phyloP scores from a whole-genome alignment of 306 rosid species.

The Casuarina glauca region DNA sequence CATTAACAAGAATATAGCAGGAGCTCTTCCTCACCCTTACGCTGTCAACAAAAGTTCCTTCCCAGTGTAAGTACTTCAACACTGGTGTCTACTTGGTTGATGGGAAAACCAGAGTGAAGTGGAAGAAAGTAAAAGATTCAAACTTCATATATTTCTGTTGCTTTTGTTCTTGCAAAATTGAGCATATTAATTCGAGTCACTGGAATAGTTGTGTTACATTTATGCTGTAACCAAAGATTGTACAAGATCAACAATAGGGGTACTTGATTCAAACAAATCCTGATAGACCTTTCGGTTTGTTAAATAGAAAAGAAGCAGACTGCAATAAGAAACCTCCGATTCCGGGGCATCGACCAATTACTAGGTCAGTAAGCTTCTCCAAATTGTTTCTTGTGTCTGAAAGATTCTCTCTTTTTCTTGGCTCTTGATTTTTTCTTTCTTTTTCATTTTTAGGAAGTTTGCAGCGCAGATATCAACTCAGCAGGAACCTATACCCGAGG shows the following conservation, averaged over 20 bases:
- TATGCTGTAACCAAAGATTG: background rate
- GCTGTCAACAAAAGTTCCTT: constrained; percentile 36
- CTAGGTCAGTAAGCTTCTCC: constrained; percentile 27
- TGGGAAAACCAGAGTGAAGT: constrained; percentile 2
- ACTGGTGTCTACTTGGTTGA: constrained; percentile 1
- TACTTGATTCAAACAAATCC: background rate
- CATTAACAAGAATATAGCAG: constrained; percentile 33
- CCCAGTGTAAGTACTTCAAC: constrained; percentile 35
- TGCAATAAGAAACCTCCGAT: constrained; percentile 25
- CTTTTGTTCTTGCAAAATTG: background rate
- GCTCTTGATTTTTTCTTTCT: background rate
- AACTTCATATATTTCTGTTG: background rate
- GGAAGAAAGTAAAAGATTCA: background rate
- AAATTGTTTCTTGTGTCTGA: background rate
- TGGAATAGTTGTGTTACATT: background rate
- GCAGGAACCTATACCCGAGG: constrained; percentile 31
- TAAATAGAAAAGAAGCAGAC: constrained; percentile 26
- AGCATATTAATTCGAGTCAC: constrained; percentile 5
- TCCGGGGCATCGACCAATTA: constrained; percentile 38
- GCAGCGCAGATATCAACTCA: constrained; percentile 50
- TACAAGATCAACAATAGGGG: background rate
- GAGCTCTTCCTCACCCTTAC: constrained; percentile 34
- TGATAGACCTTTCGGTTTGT: background rate
- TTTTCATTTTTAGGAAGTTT: constrained; percentile 25
- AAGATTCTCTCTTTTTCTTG: background rate